Evolutionary conservation across 2,329 filamentous ascomycete genomes (phyloP), one percentile per base, ranked within the genome.

Genomic region (Cryphonectria nitschkei): DNA sequence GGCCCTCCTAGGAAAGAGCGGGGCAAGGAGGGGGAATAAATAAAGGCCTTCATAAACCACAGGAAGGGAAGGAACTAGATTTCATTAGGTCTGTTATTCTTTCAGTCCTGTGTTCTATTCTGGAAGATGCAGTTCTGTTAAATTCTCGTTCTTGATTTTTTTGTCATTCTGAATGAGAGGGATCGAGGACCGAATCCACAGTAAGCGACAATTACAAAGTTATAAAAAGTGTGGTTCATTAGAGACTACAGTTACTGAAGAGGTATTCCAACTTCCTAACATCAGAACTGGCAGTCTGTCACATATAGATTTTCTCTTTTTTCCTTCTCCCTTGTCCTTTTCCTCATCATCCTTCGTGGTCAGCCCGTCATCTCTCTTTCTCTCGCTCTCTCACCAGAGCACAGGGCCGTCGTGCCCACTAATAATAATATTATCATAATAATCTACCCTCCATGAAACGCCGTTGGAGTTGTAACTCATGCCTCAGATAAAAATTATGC

Each of bases 221-320:
- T 9, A 39, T 39, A 39, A 34, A 39, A 39, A 1, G 52, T 14
- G 52, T 29, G 14, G 52, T 56, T n/a, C 52, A 58, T 58, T 68
- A 70, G 26, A 60, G 50, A 70, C 66, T 70, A 71, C 29, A 50
- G 52, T 54, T 70, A 72, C 71, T 43, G 64, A 43, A 66, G 56
- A 64, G 63, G 66, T 72, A 67, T 68, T 60, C 71, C 65, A 70
- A 68, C 61, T 70, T 68, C 67, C 63, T 69, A 71, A 69, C 68
- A 68, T 70, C 54, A 11, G 46, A 29, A 52, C 43, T 66, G 54
- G 1, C 54, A 62, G 32, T 29, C 56, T 22, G 61, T 37, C 43
- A 64, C 67, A 50, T 16, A 41, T 65, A 70, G 46, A 19, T 32
- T 56, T 6, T 19, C 22, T 19, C 8, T 50, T 5, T 46, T 46